Evolutionary conservation across 2,329 filamentous ascomycete species (phyloP), one percentile per base, ranked within the genome.

Genomic region (Fusarium pininemorale): DNA sequence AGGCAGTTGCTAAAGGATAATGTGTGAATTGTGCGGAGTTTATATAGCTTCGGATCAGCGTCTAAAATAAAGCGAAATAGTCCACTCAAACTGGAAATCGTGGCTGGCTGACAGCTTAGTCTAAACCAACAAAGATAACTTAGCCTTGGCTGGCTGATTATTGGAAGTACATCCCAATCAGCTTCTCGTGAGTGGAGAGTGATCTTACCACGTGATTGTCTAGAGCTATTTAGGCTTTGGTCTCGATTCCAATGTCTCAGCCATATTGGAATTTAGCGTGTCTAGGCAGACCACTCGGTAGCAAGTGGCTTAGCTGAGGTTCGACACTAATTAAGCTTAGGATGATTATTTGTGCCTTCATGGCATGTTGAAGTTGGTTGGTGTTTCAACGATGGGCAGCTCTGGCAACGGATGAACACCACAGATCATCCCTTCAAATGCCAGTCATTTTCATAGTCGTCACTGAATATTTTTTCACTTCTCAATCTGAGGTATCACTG

Each of bases 51-150:
- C 35, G 35, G 8, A 18, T 37, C 16, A 10, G 16, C 16, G 16
- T 18, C 8, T 18, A 18, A 18, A 37, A 37, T 18, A 18, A 0
- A 37, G 8, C 16, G 35, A 37, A 9, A 18, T 37, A 18, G 18
- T 37, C 16, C 16, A 1, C 1, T 37, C 15, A 1, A 10, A 18
- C 0, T 37, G 1, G 35, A 37, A 37, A 18, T 37, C 35, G 15
- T 37, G 35, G 35, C 35, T 37, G 35, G 35, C 16, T 37, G 15
- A 37, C 0, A 37, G 15, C 15, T 37, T 10, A 1, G 1, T 24
- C 24, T 24, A 24, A 24, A 37, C 15, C 4, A 37, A 0, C 35
- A 37, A 10, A 18, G 35, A 5, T 18, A 37, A 18, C 0, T 0
- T 2, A 37, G 0, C 35, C 1, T 18, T 37, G 0, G 1, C 35